phyloP scores from a whole-genome alignment of 2,329 filamentous ascomycete species.

The Cladophialophora immunda region DNA sequence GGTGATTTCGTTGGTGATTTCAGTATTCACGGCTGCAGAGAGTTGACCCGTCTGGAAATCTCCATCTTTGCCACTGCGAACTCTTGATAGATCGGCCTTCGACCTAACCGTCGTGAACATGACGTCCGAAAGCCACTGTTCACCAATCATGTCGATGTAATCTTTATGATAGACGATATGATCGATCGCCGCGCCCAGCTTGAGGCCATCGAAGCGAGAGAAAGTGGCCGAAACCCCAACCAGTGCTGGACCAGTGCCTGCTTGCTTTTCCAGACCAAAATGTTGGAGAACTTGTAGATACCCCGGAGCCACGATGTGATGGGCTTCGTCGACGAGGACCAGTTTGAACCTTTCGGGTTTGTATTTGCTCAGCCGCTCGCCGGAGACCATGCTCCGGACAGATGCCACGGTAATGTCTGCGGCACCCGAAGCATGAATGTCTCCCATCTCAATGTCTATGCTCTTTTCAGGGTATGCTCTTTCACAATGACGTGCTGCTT shows the following conservation, averaged over 20 bases:
- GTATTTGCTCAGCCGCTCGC: conserved; percentile 81
- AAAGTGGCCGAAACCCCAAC: conserved; percentile 89
- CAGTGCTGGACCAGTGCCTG: conserved; percentile 66
- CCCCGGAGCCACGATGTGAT: conserved; percentile 87
- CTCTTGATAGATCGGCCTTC: conserved; percentile 77
- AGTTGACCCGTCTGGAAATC: conserved; percentile 85
- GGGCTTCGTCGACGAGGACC: conserved; percentile 92
- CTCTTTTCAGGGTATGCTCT: conserved; percentile 79
- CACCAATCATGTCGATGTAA: conserved; percentile 81
- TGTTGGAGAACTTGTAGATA: conserved; percentile 81
- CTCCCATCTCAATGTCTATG: conserved; percentile 93
- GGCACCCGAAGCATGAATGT: conserved; percentile 74
- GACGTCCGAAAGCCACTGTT: conserved; percentile 92
- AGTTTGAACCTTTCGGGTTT: conserved; percentile 84
- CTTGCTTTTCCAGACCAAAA: conserved; percentile 72
- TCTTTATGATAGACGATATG: conserved; percentile 96
- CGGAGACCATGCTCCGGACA: conserved; percentile 81
- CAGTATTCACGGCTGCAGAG: conserved; percentile 82
- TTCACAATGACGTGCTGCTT: conserved; percentile 85
- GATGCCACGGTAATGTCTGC: conserved; percentile 96
- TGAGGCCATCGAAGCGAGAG: conserved; percentile 82
- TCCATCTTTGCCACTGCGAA: conserved; percentile 70
- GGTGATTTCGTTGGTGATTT: conserved; percentile 80
- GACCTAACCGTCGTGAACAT: conserved; percentile 92
- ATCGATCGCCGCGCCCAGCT: conserved; percentile 84